A percentile compares a stretch with the other conserved stretches of the same genome.
Evolutionary conservation across 192 early-diverging fungal species (phyloP).

Genomic region (Dissophora globulifera): DNA sequence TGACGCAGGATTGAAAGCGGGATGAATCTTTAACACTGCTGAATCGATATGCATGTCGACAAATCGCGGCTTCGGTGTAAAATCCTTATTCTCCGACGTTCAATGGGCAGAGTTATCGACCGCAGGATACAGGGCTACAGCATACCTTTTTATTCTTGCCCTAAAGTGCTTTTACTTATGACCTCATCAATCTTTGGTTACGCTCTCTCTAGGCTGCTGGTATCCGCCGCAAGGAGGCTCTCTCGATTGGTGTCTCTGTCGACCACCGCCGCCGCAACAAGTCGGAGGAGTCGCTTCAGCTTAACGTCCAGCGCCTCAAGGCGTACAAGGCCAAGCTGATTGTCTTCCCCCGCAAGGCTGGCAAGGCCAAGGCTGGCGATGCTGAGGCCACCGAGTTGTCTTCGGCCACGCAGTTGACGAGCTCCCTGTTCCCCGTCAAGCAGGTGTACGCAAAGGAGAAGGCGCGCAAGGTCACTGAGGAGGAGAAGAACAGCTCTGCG

Average conservation of each 20-base stretch:
- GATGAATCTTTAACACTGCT: no score
- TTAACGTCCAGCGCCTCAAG: constrained; percentile 94
- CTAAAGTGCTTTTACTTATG: no score
- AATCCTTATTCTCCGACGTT: no score
- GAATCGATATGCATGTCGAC: no score
- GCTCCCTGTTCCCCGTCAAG: constrained; percentile 74
- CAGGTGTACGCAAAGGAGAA: constrained; percentile 62
- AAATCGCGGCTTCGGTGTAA: no score
- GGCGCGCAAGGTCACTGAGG: constrained; percentile 63
- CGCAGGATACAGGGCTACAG: neutral
- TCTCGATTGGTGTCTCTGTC: constrained; percentile 94
- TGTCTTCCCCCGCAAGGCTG: constrained; percentile 94
- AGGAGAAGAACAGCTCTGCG: constrained; percentile 65
- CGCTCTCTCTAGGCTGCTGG: constrained; percentile 78
- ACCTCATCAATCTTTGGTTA: no score
- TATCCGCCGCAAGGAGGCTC: constrained; percentile 92
- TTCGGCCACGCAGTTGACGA: constrained; percentile 71
- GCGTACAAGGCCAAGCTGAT: constrained; percentile 95
- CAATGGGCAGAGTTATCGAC: no score
- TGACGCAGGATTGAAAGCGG: no score
- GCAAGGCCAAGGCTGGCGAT: constrained; percentile 88
- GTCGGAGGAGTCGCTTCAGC: constrained; percentile 91
- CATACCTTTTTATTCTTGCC: no score
- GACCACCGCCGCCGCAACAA: constrained; percentile 97
- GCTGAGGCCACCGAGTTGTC: constrained; percentile 65